Evolutionary conservation across 2,329 filamentous ascomycete genomes (phyloP).

Genomic region (Aureobasidium lini): DNA sequence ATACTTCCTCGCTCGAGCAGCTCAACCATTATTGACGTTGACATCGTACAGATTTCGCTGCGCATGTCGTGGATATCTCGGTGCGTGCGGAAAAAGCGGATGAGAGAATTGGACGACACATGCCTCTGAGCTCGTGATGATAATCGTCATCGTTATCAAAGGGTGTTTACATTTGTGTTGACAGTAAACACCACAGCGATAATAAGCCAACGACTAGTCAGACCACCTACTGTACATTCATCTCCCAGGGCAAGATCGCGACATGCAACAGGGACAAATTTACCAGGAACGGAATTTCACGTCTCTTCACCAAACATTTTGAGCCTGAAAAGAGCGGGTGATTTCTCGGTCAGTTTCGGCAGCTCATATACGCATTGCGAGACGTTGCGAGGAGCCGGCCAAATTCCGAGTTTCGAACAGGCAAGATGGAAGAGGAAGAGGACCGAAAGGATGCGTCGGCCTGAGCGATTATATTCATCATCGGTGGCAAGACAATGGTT

Average conservation of each 20-base stretch:
- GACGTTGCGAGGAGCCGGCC: background rate
- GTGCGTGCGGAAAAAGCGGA: too few relatives aligned
- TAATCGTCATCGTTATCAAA: background rate
- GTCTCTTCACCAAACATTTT: background rate
- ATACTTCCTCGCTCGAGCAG: too few relatives aligned
- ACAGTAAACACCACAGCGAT: background rate
- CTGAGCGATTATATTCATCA: background rate
- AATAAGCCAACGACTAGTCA: background rate
- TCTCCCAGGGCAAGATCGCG: background rate
- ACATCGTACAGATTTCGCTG: too few relatives aligned
- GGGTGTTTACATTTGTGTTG: background rate
- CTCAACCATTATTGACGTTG: too few relatives aligned
- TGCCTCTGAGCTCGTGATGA: too few relatives aligned
- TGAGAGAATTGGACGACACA: too few relatives aligned
- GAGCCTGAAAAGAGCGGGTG: background rate
- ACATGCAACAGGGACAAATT: background rate
- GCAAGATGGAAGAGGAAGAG: background rate
- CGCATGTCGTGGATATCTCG: too few relatives aligned
- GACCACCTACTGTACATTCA: background rate
- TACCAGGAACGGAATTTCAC: background rate
- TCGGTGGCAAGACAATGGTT: background rate
- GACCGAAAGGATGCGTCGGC: background rate
- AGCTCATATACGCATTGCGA: background rate
- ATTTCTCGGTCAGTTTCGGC: constrained; percentile 4
- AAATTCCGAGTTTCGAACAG: background rate